Evolutionary conservation across 768 basidiomycete species (phyloP), one percentile per base, ranked within the genome.

Genomic region (Hericium erinaceus): DNA sequence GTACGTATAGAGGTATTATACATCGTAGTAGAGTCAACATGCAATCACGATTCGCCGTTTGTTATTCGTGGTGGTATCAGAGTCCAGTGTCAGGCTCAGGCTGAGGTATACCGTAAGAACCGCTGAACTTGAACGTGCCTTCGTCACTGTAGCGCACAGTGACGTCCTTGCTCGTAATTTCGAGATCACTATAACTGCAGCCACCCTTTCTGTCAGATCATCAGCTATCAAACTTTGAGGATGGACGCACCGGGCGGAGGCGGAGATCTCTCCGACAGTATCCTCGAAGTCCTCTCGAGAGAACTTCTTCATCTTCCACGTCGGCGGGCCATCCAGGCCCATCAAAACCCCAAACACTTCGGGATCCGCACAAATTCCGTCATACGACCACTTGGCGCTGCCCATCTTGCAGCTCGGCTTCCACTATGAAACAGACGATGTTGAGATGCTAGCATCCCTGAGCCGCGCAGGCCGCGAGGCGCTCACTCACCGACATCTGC

Each of bases 91-190:
- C 33, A 10, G 33, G 33, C 33, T 33, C 33, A 33, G 44, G 44
- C 44, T 22, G n/a, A 46, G 0, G 26, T 44, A n/a, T 65, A 37
- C 77, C 78, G 59, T 81, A 79, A 10, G 74, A 68, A 20, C 80
- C 79, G 59, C 77, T 82, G 64, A 80, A 75, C 65, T 81, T 81
- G 72, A 83, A 81, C 54, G 80, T 77, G n/a, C 79, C 78, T 15
- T 74, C 69, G 8, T 74, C 75, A 0, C 72, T 70, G 67, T 77
- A 80, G 54, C 72, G 74, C 39, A 81, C 60, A 40, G 73, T 80
- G 53, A 80, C 71, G 39, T 77, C 71, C 16, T 59, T 65, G 28
- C 75, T 73, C 2, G 70, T 74, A 56, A 80, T 67, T 15, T 64
- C 68, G 24, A 81, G 66, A 12, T 61, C 26, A 49, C 64, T 62